These are phyloP conservation scores for Quercus aquifolioides DNA, from an alignment of 306 rosid species.

Conservation along the genomic window DNA sequence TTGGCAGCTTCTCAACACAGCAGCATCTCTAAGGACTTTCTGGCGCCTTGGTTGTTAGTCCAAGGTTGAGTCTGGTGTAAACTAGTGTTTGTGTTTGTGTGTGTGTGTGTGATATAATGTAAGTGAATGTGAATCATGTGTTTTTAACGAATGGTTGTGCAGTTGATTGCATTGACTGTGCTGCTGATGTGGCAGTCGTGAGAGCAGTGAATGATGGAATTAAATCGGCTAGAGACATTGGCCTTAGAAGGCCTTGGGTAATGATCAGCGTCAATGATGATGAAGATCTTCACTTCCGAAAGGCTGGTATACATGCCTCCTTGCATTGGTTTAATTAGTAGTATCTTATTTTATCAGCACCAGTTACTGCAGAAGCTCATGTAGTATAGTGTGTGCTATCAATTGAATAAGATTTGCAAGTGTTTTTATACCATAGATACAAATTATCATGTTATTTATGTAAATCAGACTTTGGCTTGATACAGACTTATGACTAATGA, in stretches of 20 bases:
- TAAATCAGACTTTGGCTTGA: background rate
- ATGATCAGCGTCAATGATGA: slow-evolving; percentile 92
- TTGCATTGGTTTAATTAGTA: background rate
- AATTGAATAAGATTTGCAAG: background rate
- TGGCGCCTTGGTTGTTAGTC: too few relatives aligned
- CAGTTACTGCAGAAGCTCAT: background rate
- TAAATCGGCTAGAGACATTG: slow-evolving; percentile 62
- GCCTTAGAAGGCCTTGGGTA: slow-evolving; percentile 70
- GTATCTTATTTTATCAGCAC: background rate
- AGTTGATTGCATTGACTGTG: slow-evolving; percentile 98
- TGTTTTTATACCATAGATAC: background rate
- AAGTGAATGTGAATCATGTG: slow-evolving; percentile 11
- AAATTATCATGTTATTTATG: background rate
- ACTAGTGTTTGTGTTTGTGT: background rate
- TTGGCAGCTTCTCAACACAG: too few relatives aligned
- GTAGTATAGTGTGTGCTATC: background rate
- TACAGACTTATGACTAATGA: background rate
- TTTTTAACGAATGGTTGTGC: slow-evolving; percentile 23
- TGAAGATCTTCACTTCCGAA: slow-evolving; percentile 88
- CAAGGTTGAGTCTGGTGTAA: too few relatives aligned
- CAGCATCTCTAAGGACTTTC: too few relatives aligned
- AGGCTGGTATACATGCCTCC: slow-evolving; percentile 52
- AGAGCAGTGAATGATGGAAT: slow-evolving; percentile 88
- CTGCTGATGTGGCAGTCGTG: slow-evolving; percentile 83
- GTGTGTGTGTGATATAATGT: too few relatives aligned